Percentiles rank a stretch among this genome's conserved stretches.
These are phyloP conservation scores for Fusarium austroafricanum DNA, from an alignment of 2,329 filamentous ascomycete genomes.

Conservation along the genomic window DNA sequence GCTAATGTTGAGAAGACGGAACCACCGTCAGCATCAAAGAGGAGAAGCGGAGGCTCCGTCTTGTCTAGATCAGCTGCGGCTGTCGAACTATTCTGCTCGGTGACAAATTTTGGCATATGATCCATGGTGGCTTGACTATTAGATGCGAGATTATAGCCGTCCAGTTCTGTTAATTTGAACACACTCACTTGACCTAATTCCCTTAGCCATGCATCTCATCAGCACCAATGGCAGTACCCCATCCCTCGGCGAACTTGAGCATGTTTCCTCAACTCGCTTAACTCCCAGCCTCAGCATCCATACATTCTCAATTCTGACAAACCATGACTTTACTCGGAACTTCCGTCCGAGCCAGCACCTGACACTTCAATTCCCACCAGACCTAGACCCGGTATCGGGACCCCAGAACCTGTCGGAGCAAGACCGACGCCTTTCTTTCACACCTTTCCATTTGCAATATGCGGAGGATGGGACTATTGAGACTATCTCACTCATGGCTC, in stretches of 20 bases:
- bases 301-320: not conserved
- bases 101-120: not conserved
- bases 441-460: constrained; percentile 1
- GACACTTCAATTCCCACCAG: constrained; percentile 10
- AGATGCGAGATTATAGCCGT: not conserved
- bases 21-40: not conserved
- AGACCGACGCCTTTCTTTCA: constrained; percentile 14
- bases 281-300: constrained; percentile 14
- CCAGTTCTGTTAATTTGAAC: too few relatives aligned
- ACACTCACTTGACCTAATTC: not conserved
- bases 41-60: constrained; percentile 14
- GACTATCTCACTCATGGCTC: constrained; percentile 4
- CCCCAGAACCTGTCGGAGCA: constrained; percentile 10
- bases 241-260: not conserved
- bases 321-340: not conserved
- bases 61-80: not conserved
- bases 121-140: constrained; percentile 3
- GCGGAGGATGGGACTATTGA: not conserved
- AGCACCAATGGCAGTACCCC: not conserved
- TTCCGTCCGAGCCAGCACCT: constrained; percentile 16
- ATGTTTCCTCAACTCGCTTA: constrained; percentile 18
- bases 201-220: not conserved
- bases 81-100: not conserved
- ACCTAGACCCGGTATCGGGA: constrained; percentile 18
- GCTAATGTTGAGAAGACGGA: not conserved